Conservation (phyloP, 2,329 filamentous ascomycete species). For the Ascochyta clinopodiicola region DNA sequence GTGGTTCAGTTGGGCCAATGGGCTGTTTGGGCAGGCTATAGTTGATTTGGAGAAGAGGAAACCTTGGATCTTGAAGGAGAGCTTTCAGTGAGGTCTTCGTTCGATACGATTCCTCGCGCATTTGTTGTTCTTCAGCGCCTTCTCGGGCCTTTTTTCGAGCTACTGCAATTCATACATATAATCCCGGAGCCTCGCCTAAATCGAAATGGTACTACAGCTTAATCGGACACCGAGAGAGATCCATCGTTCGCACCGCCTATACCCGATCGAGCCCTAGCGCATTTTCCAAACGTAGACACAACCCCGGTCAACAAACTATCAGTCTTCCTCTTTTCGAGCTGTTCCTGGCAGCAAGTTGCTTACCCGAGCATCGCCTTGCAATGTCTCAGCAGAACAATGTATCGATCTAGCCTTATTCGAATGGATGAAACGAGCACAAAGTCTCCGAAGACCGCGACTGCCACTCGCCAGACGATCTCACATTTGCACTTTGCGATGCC, state of each 20-base stretch:
- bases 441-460: too few species aligned
- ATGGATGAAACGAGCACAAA: too few species aligned
- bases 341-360: background rate
- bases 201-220: background rate
- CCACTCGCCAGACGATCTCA: too few species aligned
- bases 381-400: background rate
- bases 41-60: constrained; percentile 53
- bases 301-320: background rate
- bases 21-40: constrained; percentile 57
- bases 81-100: constrained; percentile 28
- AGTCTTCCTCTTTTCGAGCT: too few species aligned
- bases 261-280: background rate
- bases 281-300: background rate
- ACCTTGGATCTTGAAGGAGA: constrained; percentile 50
- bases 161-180: background rate
- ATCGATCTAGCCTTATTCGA: too few species aligned
- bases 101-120: background rate
- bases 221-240: background rate
- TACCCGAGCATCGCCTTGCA: background rate
- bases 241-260: background rate
- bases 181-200: background rate
- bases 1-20: constrained; percentile 61
- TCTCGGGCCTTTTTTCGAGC: background rate
- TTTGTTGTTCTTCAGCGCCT: background rate
- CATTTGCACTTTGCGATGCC: background rate